Evolutionary conservation across 495 filamentous ascomycete species (phyloP).

Genomic region (Penicillium bovifimosum): DNA sequence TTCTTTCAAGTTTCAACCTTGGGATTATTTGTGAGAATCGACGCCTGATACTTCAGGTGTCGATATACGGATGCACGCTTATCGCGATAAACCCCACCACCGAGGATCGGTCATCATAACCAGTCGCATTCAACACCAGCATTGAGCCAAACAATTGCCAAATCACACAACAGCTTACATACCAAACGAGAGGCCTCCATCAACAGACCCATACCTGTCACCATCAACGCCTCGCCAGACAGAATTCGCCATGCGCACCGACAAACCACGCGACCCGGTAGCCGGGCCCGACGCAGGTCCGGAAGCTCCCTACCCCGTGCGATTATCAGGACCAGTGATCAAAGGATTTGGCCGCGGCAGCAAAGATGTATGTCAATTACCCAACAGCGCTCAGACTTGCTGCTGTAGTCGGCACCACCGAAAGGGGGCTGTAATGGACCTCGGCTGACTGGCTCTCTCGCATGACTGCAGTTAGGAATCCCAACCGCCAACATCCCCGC

Average conservation of each 20-base stretch:
- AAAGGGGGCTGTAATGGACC: neutral
- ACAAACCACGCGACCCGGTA: slow-evolving; percentile 52
- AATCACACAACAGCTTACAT: neutral
- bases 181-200: neutral
- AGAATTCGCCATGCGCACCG: slow-evolving; percentile 31
- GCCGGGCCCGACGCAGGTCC: slow-evolving; percentile 69
- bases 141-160: neutral
- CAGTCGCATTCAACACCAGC: neutral
- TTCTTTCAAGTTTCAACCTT: neutral
- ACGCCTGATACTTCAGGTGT: neutral
- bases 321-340: slow-evolving; percentile 76
- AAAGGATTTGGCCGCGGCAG: slow-evolving; percentile 91
- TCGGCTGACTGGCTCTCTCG: neutral
- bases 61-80: neutral
- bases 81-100: slow-evolving; percentile 9
- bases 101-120: neutral
- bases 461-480: slow-evolving; percentile 65
- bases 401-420: neutral
- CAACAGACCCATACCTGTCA: neutral
- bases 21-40: neutral
- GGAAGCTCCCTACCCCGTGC: slow-evolving; percentile 70
- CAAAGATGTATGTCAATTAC: slow-evolving; percentile 57
- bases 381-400: neutral
- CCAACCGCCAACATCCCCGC: slow-evolving; percentile 96
- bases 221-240: neutral